Conservation (phyloP, 2,329 filamentous ascomycete genomes). For the Lasiodiplodia citricola region DNA sequence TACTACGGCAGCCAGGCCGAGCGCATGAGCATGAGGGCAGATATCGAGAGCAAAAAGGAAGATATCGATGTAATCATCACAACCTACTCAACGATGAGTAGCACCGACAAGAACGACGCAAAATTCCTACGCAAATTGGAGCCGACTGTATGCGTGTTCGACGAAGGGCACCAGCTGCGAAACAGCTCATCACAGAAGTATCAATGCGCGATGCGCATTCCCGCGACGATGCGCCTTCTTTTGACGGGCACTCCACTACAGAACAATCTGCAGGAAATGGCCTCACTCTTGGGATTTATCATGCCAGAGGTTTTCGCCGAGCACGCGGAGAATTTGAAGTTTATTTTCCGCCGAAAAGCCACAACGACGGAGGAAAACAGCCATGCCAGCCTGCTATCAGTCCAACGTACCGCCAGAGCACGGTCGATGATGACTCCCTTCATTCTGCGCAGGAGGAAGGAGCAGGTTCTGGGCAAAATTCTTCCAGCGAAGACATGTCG, state of each 20-base stretch:
- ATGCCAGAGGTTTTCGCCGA: constrained; percentile 82
- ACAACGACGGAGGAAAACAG: constrained; percentile 74
- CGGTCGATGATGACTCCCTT: constrained; percentile 94
- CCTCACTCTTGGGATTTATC: constrained; percentile 90
- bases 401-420: constrained; percentile 83
- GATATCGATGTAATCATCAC: constrained; percentile 73
- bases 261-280: constrained; percentile 92
- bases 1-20: constrained; percentile 75
- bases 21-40: constrained; percentile 69
- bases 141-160: constrained; percentile 73
- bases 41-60: constrained; percentile 68
- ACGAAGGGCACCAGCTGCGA: constrained; percentile 93
- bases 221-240: constrained; percentile 81
- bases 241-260: constrained; percentile 90
- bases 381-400: constrained; percentile 82
- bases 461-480: constrained; percentile 77
- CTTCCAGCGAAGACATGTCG: constrained; percentile 79
- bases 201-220: constrained; percentile 76
- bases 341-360: constrained; percentile 90
- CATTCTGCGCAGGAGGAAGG: constrained; percentile 90
- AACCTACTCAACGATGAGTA: constrained; percentile 68
- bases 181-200: constrained; percentile 85
- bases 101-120: constrained; percentile 60
- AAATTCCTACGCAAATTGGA: constrained; percentile 65
- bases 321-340: constrained; percentile 77